Conservation (phyloP, 371 early-diverging fungal species). For the Mucor velutinosus region DNA sequence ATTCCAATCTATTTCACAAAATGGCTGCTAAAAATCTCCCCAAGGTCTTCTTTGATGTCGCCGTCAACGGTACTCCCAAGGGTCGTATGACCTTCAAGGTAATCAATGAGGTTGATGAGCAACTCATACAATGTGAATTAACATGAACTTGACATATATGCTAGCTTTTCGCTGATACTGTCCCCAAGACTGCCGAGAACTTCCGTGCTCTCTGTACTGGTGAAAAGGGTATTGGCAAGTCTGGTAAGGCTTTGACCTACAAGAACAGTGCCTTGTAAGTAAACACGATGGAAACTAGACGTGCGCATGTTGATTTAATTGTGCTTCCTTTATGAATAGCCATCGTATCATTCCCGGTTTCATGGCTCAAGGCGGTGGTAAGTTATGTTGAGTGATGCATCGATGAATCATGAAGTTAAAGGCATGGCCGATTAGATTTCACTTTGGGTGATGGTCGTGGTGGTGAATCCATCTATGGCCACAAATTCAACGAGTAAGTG, state of each 20-base stretch:
- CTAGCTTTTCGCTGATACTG: constrained; percentile 88
- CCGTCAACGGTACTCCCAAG: constrained; percentile 53
- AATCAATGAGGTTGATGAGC: not conserved
- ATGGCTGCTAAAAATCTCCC: constrained; percentile 38
- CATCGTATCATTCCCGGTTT: constrained; percentile 95
- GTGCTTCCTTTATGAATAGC: constrained; percentile 30
- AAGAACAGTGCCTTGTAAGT: constrained; percentile 83
- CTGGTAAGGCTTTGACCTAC: constrained; percentile 71
- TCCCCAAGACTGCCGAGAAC: constrained; percentile 98
- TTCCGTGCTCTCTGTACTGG: constrained; percentile 87
- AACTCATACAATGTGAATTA: not conserved
- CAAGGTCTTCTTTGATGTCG: constrained; percentile 65
- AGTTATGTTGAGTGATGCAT: not conserved
- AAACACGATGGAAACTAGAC: not conserved
- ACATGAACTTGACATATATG: not conserved
- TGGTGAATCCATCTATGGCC: constrained; percentile 94
- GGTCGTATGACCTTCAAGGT: constrained; percentile 67
- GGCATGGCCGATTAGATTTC: constrained; percentile 68
- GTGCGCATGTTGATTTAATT: not conserved
- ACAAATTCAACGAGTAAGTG: constrained; percentile 86
- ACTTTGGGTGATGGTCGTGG: constrained; percentile 94
- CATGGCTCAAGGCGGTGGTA: constrained; percentile 98
- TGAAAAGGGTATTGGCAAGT: constrained; percentile 73
- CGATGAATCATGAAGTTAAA: not conserved
- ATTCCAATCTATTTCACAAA: not conserved